A percentile compares a stretch with the other conserved stretches of the same genome.
phyloP scores from a whole-genome alignment of 2,329 filamentous ascomycete species.

The Chaetomiaceae sp. region DNA sequence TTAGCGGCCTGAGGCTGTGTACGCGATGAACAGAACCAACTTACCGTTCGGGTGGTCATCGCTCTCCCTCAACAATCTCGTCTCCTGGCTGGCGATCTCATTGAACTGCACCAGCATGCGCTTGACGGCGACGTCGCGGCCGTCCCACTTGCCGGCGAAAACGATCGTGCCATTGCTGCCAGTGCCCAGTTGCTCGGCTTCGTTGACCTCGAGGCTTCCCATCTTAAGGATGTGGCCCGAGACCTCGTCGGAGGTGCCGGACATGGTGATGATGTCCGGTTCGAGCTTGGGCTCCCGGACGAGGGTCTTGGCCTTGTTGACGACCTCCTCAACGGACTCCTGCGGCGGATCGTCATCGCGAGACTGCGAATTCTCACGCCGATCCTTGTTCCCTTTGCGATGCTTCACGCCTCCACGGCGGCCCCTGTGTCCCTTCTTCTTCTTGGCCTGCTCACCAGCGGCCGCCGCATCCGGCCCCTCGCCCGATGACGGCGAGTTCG shows the following conservation, averaged over 20 bases:
- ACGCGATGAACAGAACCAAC: constrained; percentile 11
- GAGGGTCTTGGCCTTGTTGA: constrained; percentile 53
- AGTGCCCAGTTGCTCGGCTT: constrained; percentile 59
- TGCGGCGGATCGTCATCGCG: constrained; percentile 40
- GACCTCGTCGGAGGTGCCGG: constrained; percentile 53
- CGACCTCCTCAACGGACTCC: constrained; percentile 54
- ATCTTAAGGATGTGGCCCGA: constrained; percentile 55
- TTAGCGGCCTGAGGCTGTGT: constrained; percentile 7
- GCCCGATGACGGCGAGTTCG: constrained; percentile 15
- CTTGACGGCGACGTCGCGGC: constrained; percentile 89
- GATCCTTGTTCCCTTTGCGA: constrained; percentile 46
- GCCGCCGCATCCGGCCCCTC: constrained; percentile 26
- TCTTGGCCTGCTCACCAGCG: constrained; percentile 46
- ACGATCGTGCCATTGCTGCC: constrained; percentile 97
- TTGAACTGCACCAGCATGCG: constrained; percentile 95
- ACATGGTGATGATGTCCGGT: constrained; percentile 54
- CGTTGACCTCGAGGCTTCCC: constrained; percentile 58
- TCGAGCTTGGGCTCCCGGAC: constrained; percentile 48
- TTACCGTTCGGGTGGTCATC: constrained; percentile 85
- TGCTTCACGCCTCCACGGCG: constrained; percentile 66
- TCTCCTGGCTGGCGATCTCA: constrained; percentile 91
- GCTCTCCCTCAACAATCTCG: constrained; percentile 81
- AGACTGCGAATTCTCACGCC: constrained; percentile 45
- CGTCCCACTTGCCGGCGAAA: constrained; percentile 90
- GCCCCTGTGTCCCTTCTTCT: constrained; percentile 64